Evolutionary conservation across 805 yeast genomes (phyloP).

Genomic region (Dipodascus albidus): DNA sequence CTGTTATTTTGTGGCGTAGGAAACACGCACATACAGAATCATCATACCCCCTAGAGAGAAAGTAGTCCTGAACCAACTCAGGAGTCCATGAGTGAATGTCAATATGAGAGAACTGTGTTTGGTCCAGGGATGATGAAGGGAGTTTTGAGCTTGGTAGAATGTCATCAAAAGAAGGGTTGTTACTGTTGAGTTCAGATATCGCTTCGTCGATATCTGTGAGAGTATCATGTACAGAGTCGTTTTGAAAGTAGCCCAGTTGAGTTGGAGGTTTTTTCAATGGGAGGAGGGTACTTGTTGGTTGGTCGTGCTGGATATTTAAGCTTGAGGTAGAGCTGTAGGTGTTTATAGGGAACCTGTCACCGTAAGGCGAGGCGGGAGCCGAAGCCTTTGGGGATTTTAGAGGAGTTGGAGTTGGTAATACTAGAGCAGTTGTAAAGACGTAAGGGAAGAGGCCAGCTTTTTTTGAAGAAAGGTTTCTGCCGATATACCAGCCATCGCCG

Average conservation of each 20-base stretch:
- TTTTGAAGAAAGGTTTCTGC: constrained; percentile 59
- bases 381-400: constrained; percentile 1
- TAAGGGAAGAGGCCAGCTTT: constrained; percentile 86
- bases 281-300: neutral
- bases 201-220: constrained; percentile 31
- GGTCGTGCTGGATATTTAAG: neutral
- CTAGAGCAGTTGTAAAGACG: constrained; percentile 56
- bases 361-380: neutral
- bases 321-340: neutral
- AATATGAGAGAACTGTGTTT: constrained; percentile 9
- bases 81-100: constrained; percentile 58
- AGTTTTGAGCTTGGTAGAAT: neutral
- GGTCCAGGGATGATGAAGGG: neutral
- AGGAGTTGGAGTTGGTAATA: constrained; percentile 7
- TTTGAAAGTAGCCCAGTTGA: neutral
- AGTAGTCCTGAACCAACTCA: constrained; percentile 70
- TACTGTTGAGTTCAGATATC: constrained; percentile 20
- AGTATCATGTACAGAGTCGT: constrained; percentile 17
- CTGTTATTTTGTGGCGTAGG: constrained; percentile 79
- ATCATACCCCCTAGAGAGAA: constrained; percentile 64
- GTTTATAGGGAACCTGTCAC: neutral
- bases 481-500: constrained; percentile 95
- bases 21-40: constrained; percentile 65
- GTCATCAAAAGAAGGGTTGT: constrained; percentile 16
- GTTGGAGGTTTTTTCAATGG: neutral